These are phyloP conservation scores for Geosmithia flava DNA, from an alignment of 2,329 filamentous ascomycete genomes.

Conservation along the genomic window DNA sequence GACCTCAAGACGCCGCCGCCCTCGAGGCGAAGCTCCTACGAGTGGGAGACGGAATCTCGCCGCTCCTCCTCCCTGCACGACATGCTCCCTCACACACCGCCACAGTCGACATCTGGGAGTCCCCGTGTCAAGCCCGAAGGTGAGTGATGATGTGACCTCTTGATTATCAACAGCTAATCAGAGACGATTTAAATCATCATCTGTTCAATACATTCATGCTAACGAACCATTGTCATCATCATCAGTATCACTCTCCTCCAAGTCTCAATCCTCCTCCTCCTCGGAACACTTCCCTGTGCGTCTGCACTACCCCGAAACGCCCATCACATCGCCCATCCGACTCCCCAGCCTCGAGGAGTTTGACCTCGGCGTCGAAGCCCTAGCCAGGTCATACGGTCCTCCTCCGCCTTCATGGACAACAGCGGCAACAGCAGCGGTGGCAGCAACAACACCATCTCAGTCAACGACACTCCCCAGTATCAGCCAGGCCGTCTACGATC, in stretches of 20 bases:
- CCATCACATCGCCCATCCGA: slow-evolving; percentile 8
- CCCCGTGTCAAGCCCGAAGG: slow-evolving; percentile 2
- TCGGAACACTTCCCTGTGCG: slow-evolving; percentile 6
- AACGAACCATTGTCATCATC: too few species aligned
- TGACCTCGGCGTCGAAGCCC: slow-evolving; percentile 22
- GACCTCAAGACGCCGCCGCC: slow-evolving; percentile 1
- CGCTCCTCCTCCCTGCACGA: slow-evolving; percentile 3
- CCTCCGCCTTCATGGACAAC: background rate
- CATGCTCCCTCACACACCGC: slow-evolving; percentile 4
- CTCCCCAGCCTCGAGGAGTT: slow-evolving; percentile 24
- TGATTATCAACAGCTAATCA: too few species aligned
- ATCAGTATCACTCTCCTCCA: too few species aligned
- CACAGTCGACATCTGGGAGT: slow-evolving; percentile 3
- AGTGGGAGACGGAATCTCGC: slow-evolving; percentile 6
- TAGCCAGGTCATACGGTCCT: slow-evolving; percentile 5
- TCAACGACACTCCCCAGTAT: background rate
- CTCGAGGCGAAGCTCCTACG: slow-evolving; percentile 5
- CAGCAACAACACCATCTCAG: background rate
- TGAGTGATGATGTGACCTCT: background rate
- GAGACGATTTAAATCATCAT: background rate
- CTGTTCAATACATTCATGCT: slow-evolving; percentile 5
- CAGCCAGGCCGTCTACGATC: background rate
- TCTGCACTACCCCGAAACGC: slow-evolving; percentile 3
- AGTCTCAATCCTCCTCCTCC: slow-evolving; percentile 5
- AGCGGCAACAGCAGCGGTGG: background rate